phyloP scores from a whole-genome alignment of 257 asterid species.

The Haberlea rhodopensis region DNA sequence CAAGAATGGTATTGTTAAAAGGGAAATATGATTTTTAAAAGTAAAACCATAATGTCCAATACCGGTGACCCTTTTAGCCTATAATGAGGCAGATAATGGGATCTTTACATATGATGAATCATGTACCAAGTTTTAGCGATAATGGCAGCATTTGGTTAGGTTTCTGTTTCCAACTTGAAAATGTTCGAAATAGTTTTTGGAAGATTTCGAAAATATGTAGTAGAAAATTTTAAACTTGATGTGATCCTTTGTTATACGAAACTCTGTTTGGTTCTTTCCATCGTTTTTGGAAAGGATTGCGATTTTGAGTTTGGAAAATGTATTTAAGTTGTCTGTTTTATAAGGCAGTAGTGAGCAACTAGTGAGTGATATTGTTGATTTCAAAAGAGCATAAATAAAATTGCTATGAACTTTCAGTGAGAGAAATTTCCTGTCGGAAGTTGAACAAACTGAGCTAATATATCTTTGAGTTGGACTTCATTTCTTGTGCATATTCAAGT shows the following conservation, averaged over 20 bases:
- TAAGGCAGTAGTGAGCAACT: background rate
- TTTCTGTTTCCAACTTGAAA: background rate
- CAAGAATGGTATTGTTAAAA: background rate
- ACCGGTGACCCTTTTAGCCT: conserved; percentile 1
- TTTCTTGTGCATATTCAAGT: conserved; percentile 1
- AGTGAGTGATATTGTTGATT: background rate
- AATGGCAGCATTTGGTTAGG: background rate
- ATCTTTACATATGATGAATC: background rate
- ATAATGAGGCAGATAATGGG: background rate
- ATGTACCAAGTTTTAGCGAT: background rate
- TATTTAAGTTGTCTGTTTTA: background rate
- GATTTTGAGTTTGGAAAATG: background rate
- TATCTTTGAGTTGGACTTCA: background rate
- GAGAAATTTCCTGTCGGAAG: background rate
- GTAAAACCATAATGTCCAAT: background rate
- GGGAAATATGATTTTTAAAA: background rate
- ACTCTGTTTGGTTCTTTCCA: background rate
- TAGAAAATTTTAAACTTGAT: too few species aligned
- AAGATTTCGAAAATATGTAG: background rate
- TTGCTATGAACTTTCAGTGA: background rate
- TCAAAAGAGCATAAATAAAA: background rate
- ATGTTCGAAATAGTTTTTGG: background rate
- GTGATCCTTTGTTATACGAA: background rate
- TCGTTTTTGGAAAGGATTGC: background rate
- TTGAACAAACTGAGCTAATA: background rate